phyloP scores from a whole-genome alignment of 31 red algal genomes.

The Odonthalia washingtoniensis region DNA sequence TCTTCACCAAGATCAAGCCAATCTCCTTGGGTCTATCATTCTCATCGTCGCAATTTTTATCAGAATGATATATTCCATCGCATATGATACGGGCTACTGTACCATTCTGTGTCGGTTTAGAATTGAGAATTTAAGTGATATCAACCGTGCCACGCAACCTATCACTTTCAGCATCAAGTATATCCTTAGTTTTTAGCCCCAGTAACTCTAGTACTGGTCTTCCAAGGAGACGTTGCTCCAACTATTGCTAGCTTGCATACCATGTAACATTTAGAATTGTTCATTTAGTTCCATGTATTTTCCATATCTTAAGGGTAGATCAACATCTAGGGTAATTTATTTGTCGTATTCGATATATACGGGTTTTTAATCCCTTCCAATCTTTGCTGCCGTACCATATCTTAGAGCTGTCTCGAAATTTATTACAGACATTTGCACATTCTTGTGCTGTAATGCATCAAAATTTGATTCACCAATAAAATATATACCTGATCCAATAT shows the following conservation, averaged over 20 bases:
- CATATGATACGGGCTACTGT: not conserved
- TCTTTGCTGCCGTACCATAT: not conserved
- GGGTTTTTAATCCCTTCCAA: not conserved
- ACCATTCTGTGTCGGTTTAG: not conserved
- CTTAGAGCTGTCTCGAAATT: not conserved
- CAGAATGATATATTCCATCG: not conserved
- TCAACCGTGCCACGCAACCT: not conserved
- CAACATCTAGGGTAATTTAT: not conserved
- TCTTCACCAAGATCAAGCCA: not conserved
- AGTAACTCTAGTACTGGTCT: not conserved
- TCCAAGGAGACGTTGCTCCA: not conserved
- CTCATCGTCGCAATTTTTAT: not conserved
- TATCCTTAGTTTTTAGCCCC: not conserved
- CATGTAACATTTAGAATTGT: not conserved
- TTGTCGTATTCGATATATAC: not conserved
- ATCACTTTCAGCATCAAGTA: not conserved
- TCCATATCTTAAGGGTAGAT: too few relatives aligned
- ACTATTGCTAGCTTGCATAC: not conserved
- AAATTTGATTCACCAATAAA: not conserved
- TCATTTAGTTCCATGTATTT: not conserved
- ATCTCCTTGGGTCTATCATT: not conserved
- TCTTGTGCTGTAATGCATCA: not conserved
- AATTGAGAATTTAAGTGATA: not conserved
- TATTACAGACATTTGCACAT: not conserved
- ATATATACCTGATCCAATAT: not conserved